Evolutionary conservation across 139 green algal species (phyloP).

Genomic region (Haematococcus sp.): DNA sequence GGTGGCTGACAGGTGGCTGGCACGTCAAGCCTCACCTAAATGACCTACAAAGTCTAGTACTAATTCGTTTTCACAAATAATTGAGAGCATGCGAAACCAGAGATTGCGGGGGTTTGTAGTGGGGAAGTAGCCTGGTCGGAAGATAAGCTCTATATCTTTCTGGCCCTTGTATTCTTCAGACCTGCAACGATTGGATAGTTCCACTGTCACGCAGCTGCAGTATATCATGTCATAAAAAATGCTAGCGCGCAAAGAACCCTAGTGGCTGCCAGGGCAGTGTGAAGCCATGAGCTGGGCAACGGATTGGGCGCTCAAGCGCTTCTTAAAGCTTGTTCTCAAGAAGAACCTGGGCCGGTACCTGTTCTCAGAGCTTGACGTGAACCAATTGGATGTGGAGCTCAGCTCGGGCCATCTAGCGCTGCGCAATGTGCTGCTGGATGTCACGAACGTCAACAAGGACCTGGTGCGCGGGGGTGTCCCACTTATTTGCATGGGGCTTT

Average conservation of each 20-base stretch:
- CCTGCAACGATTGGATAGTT: too few species aligned
- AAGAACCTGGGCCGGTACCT: constrained; percentile 56
- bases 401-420: constrained; percentile 63
- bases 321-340: constrained; percentile 74
- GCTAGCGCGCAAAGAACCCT: neutral
- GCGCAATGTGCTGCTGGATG: constrained; percentile 63
- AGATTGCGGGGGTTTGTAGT: too few species aligned
- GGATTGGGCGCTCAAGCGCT: constrained; percentile 62
- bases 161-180: too few species aligned
- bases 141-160: too few species aligned
- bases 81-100: too few species aligned
- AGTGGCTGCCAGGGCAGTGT: neutral
- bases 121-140: too few species aligned
- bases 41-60: neutral
- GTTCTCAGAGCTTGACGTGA: constrained; percentile 60
- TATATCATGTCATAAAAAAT: too few species aligned
- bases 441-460: constrained; percentile 60
- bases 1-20: neutral
- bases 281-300: constrained; percentile 24
- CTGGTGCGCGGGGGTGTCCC: constrained; percentile 39
- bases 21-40: neutral
- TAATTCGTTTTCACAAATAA: too few species aligned
- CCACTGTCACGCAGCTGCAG: too few species aligned
- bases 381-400: constrained; percentile 68
- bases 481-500: too few species aligned